Conservation (phyloP, 345 rosid species). For the Moricandia arvensis region DNA sequence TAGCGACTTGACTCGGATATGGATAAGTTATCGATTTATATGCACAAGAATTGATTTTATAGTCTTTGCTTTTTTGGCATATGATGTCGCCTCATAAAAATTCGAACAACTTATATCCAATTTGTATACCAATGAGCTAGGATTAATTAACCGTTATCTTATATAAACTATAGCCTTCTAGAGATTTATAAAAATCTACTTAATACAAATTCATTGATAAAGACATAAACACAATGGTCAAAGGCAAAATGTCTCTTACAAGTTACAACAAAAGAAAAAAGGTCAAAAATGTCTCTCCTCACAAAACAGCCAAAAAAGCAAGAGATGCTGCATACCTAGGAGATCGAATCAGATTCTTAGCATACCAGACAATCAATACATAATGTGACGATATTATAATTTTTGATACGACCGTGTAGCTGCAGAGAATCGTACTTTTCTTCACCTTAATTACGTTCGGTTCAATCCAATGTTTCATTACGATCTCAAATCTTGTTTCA, state of each 20-base stretch:
- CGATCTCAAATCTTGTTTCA: background rate
- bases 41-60: conserved; percentile 26
- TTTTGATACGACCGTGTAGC: conserved; percentile 22
- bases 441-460: conserved; percentile 18
- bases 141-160: background rate
- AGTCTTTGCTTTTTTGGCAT: conserved; percentile 14
- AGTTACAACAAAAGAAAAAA: background rate
- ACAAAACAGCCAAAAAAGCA: background rate
- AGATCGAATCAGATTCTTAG: conserved; percentile 29
- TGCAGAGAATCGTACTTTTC: conserved; percentile 29
- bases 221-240: background rate
- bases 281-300: background rate
- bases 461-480: conserved; percentile 22
- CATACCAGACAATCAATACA: conserved; percentile 30
- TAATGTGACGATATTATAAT: background rate
- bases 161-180: background rate
- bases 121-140: background rate
- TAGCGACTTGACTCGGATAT: conserved; percentile 28
- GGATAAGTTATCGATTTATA: conserved; percentile 29
- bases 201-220: background rate
- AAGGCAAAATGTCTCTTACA: conserved; percentile 26
- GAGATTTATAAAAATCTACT: background rate
- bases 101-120: conserved; percentile 3
- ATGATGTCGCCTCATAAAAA: background rate
- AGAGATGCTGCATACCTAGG: background rate